Evolutionary conservation across 2,329 filamentous ascomycete species (phyloP).

Genomic region (Corniculantispora saksenae): DNA sequence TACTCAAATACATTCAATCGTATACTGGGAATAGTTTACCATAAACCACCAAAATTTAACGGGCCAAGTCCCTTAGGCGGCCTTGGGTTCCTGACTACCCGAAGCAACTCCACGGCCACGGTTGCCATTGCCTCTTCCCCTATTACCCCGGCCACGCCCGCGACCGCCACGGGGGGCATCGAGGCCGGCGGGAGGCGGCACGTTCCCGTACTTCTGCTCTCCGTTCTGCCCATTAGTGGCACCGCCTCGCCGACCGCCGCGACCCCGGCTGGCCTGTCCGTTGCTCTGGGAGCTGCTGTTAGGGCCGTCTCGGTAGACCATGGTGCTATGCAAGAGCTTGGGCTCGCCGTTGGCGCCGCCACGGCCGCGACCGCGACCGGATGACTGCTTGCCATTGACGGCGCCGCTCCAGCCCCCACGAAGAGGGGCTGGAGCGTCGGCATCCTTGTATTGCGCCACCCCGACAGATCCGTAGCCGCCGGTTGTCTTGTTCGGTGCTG

Average conservation of each 20-base stretch:
- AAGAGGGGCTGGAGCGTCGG: constrained; percentile 55
- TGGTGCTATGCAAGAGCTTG: constrained; percentile 51
- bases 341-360: constrained; percentile 36
- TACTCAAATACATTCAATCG: background rate
- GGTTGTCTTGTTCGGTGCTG: constrained; percentile 51
- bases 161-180: constrained; percentile 46
- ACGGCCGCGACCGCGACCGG: constrained; percentile 37
- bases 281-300: constrained; percentile 30
- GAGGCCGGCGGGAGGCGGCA: constrained; percentile 62
- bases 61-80: background rate
- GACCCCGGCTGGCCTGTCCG: constrained; percentile 25
- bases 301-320: constrained; percentile 51
- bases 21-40: background rate
- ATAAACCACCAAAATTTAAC: background rate
- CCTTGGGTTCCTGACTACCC: constrained; percentile 14
- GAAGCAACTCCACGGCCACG: constrained; percentile 36
- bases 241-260: constrained; percentile 26
- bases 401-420: constrained; percentile 60
- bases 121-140: constrained; percentile 38
- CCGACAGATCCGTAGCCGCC: constrained; percentile 57
- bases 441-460: constrained; percentile 63
- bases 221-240: constrained; percentile 25
- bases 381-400: constrained; percentile 46
- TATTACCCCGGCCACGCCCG: constrained; percentile 42
- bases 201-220: constrained; percentile 50